Percentiles rank a stretch among this genome's conserved stretches.
These are phyloP conservation scores for Candida lessepsii DNA, from an alignment of 805 yeast species.

Conservation along the genomic window DNA sequence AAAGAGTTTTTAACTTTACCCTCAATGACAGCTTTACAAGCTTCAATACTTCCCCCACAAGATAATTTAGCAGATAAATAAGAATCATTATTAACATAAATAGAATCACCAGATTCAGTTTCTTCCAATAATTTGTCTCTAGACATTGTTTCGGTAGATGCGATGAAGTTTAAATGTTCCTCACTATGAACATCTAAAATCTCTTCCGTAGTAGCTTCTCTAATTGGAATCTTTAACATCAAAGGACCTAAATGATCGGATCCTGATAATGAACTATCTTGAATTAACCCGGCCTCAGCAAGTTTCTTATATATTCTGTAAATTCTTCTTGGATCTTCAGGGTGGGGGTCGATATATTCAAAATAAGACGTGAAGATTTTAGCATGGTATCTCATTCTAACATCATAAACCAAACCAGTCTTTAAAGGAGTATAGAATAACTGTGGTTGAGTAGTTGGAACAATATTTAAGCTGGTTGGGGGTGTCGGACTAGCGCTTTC, in stretches of 20 bases:
- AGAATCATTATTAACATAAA: slow-evolving; percentile 91
- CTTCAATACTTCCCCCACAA: slow-evolving; percentile 97
- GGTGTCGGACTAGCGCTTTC: no score
- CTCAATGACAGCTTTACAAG: slow-evolving; percentile 92
- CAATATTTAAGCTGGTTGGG: slow-evolving; percentile 22
- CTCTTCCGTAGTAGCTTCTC: slow-evolving; percentile 87
- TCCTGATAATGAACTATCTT: slow-evolving; percentile 73
- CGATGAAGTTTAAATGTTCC: slow-evolving; percentile 73
- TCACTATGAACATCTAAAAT: slow-evolving; percentile 81
- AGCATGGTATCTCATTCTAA: slow-evolving; percentile 96
- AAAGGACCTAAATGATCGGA: slow-evolving; percentile 76
- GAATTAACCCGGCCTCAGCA: slow-evolving; percentile 90
- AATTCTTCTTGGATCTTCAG: slow-evolving; percentile 96
- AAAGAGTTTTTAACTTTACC: slow-evolving; percentile 87
- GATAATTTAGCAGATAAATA: slow-evolving; percentile 82
- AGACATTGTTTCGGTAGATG: slow-evolving; percentile 72
- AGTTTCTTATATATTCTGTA: slow-evolving; percentile 89
- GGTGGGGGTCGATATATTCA: slow-evolving; percentile 97
- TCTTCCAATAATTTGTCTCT: slow-evolving; percentile 73
- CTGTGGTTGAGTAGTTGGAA: slow-evolving; percentile 63
- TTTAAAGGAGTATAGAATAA: slow-evolving; percentile 72
- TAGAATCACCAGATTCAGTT: slow-evolving; percentile 91
- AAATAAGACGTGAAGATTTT: slow-evolving; percentile 87
- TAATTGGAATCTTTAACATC: slow-evolving; percentile 85
- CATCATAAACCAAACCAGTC: slow-evolving; percentile 95